phyloP scores from a whole-genome alignment of 1,139 yeast genomes.

The Candida glucosophila region DNA sequence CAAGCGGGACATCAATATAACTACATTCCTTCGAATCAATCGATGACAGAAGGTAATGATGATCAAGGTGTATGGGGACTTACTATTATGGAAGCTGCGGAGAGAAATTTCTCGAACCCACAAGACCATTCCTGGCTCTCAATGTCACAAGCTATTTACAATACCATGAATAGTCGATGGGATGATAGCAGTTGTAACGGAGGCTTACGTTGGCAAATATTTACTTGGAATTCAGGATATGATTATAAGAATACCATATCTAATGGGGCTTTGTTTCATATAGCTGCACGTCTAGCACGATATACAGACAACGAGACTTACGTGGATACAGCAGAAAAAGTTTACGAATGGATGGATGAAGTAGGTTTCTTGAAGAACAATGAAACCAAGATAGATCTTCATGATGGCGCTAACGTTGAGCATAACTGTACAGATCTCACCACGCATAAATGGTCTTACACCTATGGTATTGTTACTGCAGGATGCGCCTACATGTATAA shows the following conservation, averaged over 20 bases:
- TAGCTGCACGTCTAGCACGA: slow-evolving; percentile 72
- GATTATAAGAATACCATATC: slow-evolving; percentile 73
- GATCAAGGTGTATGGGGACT: slow-evolving; percentile 70
- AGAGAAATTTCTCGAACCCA: slow-evolving; percentile 48
- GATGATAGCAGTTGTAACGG: slow-evolving; percentile 58
- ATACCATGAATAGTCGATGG: slow-evolving; percentile 73
- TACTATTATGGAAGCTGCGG: slow-evolving; percentile 53
- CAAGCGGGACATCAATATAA: slow-evolving; percentile 48
- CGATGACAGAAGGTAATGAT: slow-evolving; percentile 62
- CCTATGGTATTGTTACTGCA: slow-evolving; percentile 64
- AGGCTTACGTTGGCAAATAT: slow-evolving; percentile 83
- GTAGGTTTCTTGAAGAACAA: slow-evolving; percentile 37
- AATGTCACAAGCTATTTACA: slow-evolving; percentile 67
- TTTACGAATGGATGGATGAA: slow-evolving; percentile 62
- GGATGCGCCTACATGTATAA: slow-evolving; percentile 71
- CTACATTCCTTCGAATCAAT: slow-evolving; percentile 51
- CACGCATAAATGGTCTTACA: slow-evolving; percentile 63
- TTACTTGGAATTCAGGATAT: slow-evolving; percentile 68
- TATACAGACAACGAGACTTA: slow-evolving; percentile 59
- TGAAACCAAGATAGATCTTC: slow-evolving; percentile 35
- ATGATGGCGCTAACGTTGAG: slow-evolving; percentile 64
- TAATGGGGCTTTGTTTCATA: slow-evolving; percentile 68
- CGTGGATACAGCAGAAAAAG: slow-evolving; percentile 53
- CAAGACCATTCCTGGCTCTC: slow-evolving; percentile 55
- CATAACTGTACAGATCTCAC: slow-evolving; percentile 50